Percentiles rank a stretch among this genome's conserved stretches.
Evolutionary conservation across 2,329 filamentous ascomycete species (phyloP).

Genomic region (Fusarium sp.): DNA sequence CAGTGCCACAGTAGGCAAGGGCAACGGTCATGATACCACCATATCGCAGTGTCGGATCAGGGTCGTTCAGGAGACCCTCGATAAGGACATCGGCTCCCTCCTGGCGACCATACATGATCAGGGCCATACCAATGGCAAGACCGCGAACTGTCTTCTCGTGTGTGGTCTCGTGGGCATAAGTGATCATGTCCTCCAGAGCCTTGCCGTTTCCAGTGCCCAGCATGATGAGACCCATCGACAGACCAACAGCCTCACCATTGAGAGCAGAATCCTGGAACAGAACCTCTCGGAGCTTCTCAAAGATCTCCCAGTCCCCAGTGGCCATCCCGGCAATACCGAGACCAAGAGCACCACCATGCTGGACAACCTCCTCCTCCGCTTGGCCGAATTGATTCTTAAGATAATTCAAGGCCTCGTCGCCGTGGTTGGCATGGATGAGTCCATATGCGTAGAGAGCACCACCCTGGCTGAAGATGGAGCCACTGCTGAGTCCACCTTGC

Average conservation of each 20-base stretch:
- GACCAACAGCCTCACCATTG: constrained; percentile 94
- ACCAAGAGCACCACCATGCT: constrained; percentile 94
- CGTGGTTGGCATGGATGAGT: constrained; percentile 96
- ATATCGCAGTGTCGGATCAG: constrained; percentile 91
- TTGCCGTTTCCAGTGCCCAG: constrained; percentile 95
- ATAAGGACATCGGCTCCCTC: constrained; percentile 95
- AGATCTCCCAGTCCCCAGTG: constrained; percentile 87
- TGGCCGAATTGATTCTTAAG: constrained; percentile 76
- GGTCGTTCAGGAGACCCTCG: constrained; percentile 89
- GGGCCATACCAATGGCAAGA: constrained; percentile 92
- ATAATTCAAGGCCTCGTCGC: constrained; percentile 85
- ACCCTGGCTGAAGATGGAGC: constrained; percentile 94
- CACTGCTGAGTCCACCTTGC: constrained; percentile 73
- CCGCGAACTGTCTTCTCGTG: constrained; percentile 99
- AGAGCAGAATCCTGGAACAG: constrained; percentile 94
- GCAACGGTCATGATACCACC: constrained; percentile 99
- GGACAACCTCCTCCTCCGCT: constrained; percentile 89
- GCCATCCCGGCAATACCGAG: constrained; percentile 98
- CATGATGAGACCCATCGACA: constrained; percentile 98
- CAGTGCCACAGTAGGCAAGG: constrained; percentile 93
- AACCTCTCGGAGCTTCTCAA: constrained; percentile 87
- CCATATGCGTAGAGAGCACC: constrained; percentile 95
- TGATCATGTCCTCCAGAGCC: constrained; percentile 94
- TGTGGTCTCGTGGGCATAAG: constrained; percentile 95
- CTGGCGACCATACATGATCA: constrained; percentile 98